phyloP scores from a whole-genome alignment of 768 basidiomycete genomes.

The Rhodosporidiobolus odoratus region DNA sequence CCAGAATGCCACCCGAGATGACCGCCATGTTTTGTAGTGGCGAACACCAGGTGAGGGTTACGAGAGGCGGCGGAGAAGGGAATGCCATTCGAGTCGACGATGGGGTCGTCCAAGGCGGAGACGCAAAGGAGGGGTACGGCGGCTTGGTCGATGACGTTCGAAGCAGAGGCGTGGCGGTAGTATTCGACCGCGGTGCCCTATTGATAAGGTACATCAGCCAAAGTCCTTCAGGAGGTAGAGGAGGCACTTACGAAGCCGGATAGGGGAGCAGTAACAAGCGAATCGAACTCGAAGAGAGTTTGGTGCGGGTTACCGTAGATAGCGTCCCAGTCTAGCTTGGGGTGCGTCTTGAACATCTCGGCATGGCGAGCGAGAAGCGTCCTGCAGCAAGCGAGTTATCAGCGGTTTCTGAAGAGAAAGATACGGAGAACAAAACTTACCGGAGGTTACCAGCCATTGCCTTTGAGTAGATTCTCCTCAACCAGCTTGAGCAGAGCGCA shows the following conservation, averaged over 20 bases:
- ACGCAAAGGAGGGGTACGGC: slow-evolving; percentile 69
- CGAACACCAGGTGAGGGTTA: slow-evolving; percentile 55
- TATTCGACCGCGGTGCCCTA: slow-evolving; percentile 44
- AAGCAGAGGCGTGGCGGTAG: slow-evolving; percentile 58
- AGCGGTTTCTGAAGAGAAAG: slow-evolving; percentile 50
- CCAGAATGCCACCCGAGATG: slow-evolving; percentile 71
- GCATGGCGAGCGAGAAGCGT: slow-evolving; percentile 20
- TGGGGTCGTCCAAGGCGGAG: slow-evolving; percentile 71
- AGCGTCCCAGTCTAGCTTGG: slow-evolving; percentile 26
- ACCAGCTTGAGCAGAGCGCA: slow-evolving; percentile 46
- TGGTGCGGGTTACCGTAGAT: slow-evolving; percentile 34
- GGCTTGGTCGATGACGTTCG: slow-evolving; percentile 56
- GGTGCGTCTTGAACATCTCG: slow-evolving; percentile 15
- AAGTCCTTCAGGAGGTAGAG: not conserved
- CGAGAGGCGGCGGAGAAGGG: slow-evolving; percentile 33
- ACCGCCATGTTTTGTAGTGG: slow-evolving; percentile 60
- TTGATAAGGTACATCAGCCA: slow-evolving; percentile 39
- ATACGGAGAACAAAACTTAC: slow-evolving; percentile 54
- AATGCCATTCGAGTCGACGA: slow-evolving; percentile 56
- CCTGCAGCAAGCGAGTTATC: slow-evolving; percentile 48
- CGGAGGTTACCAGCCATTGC: slow-evolving; percentile 70
- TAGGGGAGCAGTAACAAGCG: slow-evolving; percentile 45
- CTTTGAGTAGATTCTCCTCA: slow-evolving; percentile 65
- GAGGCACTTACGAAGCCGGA: slow-evolving; percentile 49
- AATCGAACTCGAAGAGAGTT: slow-evolving; percentile 53